A percentile compares a stretch with the other conserved stretches of the same genome.
Evolutionary conservation across 805 yeast species (phyloP).

Genomic region (Cyberlindnera mycetangii): DNA sequence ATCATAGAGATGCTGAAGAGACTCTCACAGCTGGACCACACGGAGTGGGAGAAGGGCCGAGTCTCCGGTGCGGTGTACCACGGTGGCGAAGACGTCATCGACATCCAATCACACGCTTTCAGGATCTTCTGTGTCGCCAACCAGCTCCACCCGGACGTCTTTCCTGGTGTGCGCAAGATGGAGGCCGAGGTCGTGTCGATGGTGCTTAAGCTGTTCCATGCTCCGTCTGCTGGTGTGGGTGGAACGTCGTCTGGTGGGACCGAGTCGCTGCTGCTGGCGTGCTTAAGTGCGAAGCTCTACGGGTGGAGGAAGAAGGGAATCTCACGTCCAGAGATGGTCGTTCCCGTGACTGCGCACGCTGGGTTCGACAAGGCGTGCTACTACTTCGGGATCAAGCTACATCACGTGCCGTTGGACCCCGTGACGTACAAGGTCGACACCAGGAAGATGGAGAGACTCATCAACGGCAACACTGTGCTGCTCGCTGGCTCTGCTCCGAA

Average conservation of each 20-base stretch:
- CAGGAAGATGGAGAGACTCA: constrained; percentile 54
- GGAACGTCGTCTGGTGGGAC: constrained; percentile 94
- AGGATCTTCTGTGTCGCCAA: constrained; percentile 80
- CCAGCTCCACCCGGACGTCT: constrained; percentile 95
- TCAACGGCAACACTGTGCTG: constrained; percentile 77
- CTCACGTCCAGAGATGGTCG: constrained; percentile 76
- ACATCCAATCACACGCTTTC: constrained; percentile 75
- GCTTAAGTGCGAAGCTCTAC: constrained; percentile 82
- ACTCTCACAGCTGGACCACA: constrained; percentile 51
- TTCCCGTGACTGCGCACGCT: constrained; percentile 90
- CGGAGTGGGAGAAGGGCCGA: constrained; percentile 81
- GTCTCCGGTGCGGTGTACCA: constrained; percentile 97
- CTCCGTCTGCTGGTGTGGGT: constrained; percentile 71
- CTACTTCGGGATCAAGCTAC: constrained; percentile 83
- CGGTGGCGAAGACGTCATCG: constrained; percentile 78
- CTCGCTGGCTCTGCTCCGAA: constrained; percentile 95
- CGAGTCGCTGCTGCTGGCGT: constrained; percentile 83
- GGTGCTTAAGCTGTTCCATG: constrained; percentile 79
- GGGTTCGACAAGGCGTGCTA: constrained; percentile 91
- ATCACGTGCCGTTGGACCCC: constrained; percentile 75
- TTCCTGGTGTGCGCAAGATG: constrained; percentile 95
- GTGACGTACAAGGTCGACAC: constrained; percentile 65
- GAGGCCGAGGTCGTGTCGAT: constrained; percentile 92
- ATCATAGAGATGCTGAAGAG: constrained; percentile 52
- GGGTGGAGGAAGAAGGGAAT: constrained; percentile 60